phyloP scores from a whole-genome alignment of 1,139 yeast species.

The Maudiozyma humilis region DNA sequence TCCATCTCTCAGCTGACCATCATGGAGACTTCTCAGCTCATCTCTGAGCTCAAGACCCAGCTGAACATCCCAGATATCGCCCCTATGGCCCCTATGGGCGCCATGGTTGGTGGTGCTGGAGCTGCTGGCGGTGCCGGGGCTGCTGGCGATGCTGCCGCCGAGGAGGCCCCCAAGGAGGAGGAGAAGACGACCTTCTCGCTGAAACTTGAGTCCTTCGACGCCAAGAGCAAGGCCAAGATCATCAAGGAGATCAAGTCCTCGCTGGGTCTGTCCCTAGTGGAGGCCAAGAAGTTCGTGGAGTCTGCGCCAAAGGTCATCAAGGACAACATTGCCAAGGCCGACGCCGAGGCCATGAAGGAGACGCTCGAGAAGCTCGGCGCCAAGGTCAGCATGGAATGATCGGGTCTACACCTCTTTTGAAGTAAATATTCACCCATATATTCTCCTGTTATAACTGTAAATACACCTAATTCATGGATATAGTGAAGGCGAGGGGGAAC shows the following conservation, averaged over 20 bases:
- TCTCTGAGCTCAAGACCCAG: constrained; percentile 73
- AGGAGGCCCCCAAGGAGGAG: constrained; percentile 67
- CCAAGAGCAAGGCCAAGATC: constrained; percentile 93
- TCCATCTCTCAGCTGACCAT: constrained; percentile 83
- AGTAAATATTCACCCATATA: background rate
- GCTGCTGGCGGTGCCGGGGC: constrained; percentile 46
- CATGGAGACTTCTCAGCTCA: constrained; percentile 80
- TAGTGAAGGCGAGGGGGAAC: too few relatives aligned
- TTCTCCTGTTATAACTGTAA: background rate
- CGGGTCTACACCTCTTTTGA: background rate
- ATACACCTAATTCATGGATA: background rate
- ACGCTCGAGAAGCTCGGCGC: constrained; percentile 94
- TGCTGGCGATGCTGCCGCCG: constrained; percentile 56
- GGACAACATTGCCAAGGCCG: constrained; percentile 62
- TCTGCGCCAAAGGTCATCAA: constrained; percentile 81
- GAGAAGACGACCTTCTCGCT: constrained; percentile 90
- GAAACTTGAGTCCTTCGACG: constrained; percentile 88
- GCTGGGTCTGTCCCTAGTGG: constrained; percentile 88
- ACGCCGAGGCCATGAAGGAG: constrained; percentile 74
- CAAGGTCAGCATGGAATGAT: constrained; percentile 76
- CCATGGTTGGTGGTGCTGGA: constrained; percentile 23
- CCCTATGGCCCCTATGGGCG: constrained; percentile 39
- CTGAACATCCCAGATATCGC: constrained; percentile 91
- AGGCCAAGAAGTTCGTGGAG: constrained; percentile 95
- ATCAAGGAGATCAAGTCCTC: constrained; percentile 93